A percentile compares a stretch with the other conserved stretches of the same genome.
phyloP scores from a whole-genome alignment of 345 rosid genomes.

The Acer campestre region DNA sequence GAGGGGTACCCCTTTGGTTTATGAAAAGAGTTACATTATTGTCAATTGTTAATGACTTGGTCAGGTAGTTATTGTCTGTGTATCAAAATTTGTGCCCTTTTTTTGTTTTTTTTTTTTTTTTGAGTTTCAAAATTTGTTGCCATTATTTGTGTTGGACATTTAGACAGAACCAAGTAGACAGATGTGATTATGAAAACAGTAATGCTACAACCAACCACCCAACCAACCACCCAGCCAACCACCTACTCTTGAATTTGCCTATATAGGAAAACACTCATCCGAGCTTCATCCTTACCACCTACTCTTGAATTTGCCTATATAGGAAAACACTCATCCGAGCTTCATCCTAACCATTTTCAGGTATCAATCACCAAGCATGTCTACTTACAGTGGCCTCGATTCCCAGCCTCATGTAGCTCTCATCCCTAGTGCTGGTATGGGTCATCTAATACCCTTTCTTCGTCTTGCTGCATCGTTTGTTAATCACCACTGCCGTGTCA shows the following conservation, averaged over 20 bases:
- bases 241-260: not conserved
- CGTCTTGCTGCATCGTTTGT: slow-evolving; percentile 39
- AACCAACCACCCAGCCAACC: no score
- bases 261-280: not conserved
- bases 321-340: not conserved
- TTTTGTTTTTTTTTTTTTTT: not conserved
- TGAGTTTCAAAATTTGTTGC: not conserved
- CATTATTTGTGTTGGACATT: not conserved
- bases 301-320: no score
- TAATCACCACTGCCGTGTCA: slow-evolving; percentile 32
- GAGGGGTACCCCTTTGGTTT: no score
- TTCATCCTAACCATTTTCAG: not conserved
- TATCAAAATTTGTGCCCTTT: not conserved
- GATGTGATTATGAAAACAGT: no score
- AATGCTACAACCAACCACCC: no score
- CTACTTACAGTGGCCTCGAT: not conserved
- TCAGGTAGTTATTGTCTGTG: not conserved
- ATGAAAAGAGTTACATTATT: not conserved
- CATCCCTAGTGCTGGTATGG: slow-evolving; percentile 47
- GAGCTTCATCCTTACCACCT: not conserved
- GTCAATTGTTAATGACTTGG: not conserved
- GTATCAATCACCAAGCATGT: not conserved
- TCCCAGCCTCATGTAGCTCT: slow-evolving; percentile 36
- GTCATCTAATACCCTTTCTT: slow-evolving; percentile 51
- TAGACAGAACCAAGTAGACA: not conserved